Evolutionary conservation across 164 flowering plant species (phyloP).

Genomic region (Liriodendron chinense): DNA sequence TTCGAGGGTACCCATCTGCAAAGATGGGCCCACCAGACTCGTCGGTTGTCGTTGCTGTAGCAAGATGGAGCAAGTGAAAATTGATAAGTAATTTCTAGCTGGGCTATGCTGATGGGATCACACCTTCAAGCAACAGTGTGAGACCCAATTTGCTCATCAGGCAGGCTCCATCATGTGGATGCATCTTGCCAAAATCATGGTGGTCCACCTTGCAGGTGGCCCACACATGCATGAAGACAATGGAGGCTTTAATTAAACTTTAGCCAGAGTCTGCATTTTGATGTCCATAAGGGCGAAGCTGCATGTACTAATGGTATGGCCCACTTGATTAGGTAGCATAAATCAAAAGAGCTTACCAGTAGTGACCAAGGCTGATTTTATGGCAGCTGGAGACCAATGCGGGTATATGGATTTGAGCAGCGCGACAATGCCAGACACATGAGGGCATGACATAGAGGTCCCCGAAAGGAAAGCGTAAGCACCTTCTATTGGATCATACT

Average conservation of each 20-base stretch:
- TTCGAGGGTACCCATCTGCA: constrained; percentile 2
- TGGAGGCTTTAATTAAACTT: neutral
- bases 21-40: neutral
- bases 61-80: neutral
- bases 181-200: too few species aligned
- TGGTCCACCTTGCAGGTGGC: too few species aligned
- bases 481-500: constrained; percentile 1
- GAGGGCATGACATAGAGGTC: constrained; percentile 55
- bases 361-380: constrained; percentile 46
- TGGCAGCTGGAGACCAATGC: constrained; percentile 51
- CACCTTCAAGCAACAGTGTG: too few species aligned
- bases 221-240: neutral
- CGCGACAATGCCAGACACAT: constrained; percentile 43
- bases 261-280: neutral
- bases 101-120: too few species aligned
- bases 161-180: too few species aligned
- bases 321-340: neutral
- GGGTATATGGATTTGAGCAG: constrained; percentile 41
- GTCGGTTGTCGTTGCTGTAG: neutral
- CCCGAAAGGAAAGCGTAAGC: constrained; percentile 31
- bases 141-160: too few species aligned
- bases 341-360: constrained; percentile 28
- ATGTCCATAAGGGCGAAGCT: neutral
- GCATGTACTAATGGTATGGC: neutral
- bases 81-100: too few species aligned